A percentile compares a stretch with the other conserved stretches of the same genome.
These are phyloP conservation scores for Akanthomyces muscarius DNA, from an alignment of 2,329 filamentous ascomycete genomes.

Conservation along the genomic window DNA sequence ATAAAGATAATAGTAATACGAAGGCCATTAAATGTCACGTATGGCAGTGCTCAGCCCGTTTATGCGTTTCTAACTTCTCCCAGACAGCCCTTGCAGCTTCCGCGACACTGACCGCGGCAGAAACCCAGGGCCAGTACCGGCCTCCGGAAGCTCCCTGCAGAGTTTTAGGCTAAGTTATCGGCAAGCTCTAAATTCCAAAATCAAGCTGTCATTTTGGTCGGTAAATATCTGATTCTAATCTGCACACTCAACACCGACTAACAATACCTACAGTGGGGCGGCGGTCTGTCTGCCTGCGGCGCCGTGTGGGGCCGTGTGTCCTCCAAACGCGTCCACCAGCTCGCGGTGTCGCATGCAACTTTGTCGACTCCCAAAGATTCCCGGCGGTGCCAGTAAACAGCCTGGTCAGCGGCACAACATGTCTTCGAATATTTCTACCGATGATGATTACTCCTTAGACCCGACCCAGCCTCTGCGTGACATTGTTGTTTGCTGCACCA, in stretches of 20 bases:
- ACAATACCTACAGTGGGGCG: background rate
- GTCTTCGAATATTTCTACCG: constrained; percentile 22
- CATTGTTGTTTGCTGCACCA: constrained; percentile 82
- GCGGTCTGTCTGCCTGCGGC: background rate
- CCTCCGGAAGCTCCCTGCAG: too few species aligned
- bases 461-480: constrained; percentile 62
- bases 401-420: constrained; percentile 24
- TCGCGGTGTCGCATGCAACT: constrained; percentile 1
- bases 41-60: too few species aligned
- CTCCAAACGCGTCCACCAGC: background rate
- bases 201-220: too few species aligned
- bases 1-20: too few species aligned
- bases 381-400: background rate
- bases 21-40: too few species aligned
- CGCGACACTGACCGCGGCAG: too few species aligned
- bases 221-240: background rate
- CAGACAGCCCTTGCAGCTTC: too few species aligned
- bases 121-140: too few species aligned
- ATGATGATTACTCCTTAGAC: constrained; percentile 41
- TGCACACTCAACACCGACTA: background rate
- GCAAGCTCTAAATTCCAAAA: too few species aligned
- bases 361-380: background rate
- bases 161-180: too few species aligned
- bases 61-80: too few species aligned
- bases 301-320: constrained; percentile 2